Evolutionary conservation across 2,329 filamentous ascomycete species (phyloP).

Genomic region (Trichoderma sp.): DNA sequence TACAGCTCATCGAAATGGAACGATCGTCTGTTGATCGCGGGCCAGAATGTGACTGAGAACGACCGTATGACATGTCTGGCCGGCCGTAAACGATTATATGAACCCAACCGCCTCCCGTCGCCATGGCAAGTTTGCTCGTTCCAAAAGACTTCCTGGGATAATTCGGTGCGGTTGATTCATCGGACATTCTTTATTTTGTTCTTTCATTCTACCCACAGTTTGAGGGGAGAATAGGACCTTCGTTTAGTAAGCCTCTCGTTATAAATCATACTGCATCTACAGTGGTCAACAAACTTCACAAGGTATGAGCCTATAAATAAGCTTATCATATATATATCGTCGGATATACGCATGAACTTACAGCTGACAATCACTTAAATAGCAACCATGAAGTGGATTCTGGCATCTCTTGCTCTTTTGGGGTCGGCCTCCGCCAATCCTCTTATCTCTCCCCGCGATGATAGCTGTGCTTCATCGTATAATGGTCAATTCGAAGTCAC

Average conservation of each 20-base stretch:
- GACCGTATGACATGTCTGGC: neutral
- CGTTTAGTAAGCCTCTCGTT: neutral
- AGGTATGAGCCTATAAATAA: neutral
- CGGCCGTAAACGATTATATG: neutral
- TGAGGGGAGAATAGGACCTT: slow-evolving; percentile 11
- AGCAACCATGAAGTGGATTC: slow-evolving; percentile 38
- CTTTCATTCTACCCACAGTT: slow-evolving; percentile 39
- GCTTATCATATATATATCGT: neutral
- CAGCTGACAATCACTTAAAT: neutral
- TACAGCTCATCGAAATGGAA: neutral
- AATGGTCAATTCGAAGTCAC: slow-evolving; percentile 61
- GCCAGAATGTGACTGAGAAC: neutral
- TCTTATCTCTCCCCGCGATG: slow-evolving; percentile 52
- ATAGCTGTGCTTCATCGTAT: slow-evolving; percentile 54
- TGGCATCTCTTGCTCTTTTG: slow-evolving; percentile 42
- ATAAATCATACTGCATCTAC: neutral
- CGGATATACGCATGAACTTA: neutral
- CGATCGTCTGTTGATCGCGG: neutral
- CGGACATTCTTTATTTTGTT: slow-evolving; percentile 27
- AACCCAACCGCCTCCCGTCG: neutral
- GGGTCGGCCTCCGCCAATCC: slow-evolving; percentile 40
- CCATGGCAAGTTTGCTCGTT: neutral
- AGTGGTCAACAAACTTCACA: neutral
- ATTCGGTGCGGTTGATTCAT: neutral
- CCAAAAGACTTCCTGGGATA: neutral